These are phyloP conservation scores for Rhododendron molle DNA, from an alignment of 148 eudicot genomes.

Conservation along the genomic window DNA sequence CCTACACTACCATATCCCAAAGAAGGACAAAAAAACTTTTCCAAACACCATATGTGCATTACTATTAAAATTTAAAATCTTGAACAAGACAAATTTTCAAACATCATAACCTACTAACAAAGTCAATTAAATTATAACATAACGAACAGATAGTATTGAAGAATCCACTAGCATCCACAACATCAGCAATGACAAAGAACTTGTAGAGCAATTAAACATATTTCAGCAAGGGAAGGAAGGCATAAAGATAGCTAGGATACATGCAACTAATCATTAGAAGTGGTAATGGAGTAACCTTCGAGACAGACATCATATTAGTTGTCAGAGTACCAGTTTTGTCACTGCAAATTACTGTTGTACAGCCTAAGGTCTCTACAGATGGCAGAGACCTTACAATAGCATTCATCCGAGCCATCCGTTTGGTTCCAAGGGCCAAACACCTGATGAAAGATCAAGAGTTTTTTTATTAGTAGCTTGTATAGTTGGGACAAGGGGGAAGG, in stretches of 20 bases:
- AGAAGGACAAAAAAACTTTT: neutral
- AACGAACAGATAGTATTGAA: neutral
- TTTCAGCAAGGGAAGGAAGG: neutral
- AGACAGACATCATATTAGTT: slow-evolving; percentile 98
- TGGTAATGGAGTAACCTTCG: slow-evolving; percentile 52
- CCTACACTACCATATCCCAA: neutral
- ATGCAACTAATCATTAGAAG: neutral
- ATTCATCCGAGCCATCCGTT: slow-evolving; percentile 96
- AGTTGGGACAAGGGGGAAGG: too few relatives aligned
- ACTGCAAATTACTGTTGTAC: slow-evolving; percentile 98
- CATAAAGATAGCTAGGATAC: neutral
- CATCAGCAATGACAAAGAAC: neutral
- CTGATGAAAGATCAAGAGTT: slow-evolving; percentile 23
- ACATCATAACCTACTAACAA: neutral
- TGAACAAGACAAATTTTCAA: neutral
- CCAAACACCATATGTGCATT: neutral
- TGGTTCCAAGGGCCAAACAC: slow-evolving; percentile 99
- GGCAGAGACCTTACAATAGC: slow-evolving; percentile 98
- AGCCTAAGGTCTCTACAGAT: slow-evolving; percentile 96
- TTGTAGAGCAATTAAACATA: neutral
- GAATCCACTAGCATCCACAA: neutral
- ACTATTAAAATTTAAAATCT: neutral
- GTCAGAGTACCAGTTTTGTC: slow-evolving; percentile 99
- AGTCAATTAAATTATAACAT: neutral
- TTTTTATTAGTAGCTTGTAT: neutral